Base-by-base conservation (phyloP, 2,329 filamentous ascomycete genomes). In the Trichoderma sp. region DNA sequence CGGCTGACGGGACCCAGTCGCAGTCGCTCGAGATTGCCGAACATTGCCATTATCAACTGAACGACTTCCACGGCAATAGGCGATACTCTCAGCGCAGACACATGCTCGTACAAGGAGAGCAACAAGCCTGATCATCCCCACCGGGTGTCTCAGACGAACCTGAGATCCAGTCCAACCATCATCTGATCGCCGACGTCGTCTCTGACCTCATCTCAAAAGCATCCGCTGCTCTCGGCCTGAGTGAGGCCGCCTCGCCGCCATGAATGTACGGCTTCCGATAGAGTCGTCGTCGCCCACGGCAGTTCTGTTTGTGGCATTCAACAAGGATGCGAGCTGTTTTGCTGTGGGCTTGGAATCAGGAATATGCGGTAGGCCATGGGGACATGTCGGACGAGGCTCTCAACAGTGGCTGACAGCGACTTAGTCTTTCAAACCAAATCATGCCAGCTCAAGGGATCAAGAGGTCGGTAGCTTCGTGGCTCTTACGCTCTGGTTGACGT, bases 181-280 rank as follows among this genome's bases (percentile, higher is more conserved):
- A 2, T 47, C 26, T 51, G 17, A 12, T 54, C 39, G 14, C 34
- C 12, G 28, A 3, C 21, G 30, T 12, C 10, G 30, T 19, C 21
- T n/a, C 45, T 39, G 9, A 9, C n/a, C 44, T 28, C 19, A 34
- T 54, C 48, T 7, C 14, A 30, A 7, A 7, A 2, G 14, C 44
- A 5, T 6, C 28, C 39, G 15, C 50, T 15, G 2, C 19, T n/a
- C 28, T 45, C 17, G 19, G 60, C 24, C 17, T n/a, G 39, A 58
- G 19, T n/a, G 39, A 58, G 26, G 47, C 48, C 60, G 41, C 58
- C 73, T 80, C 55, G n/a, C 43, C 66, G 68, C 67, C 61, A 99
- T 98, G 95, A 95, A 98, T 76, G 96, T 93, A 50, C 86, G 94
- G 66, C 90, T 90, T 60, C 87, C 91, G 64, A 92, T 98, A 73